Evolutionary conservation across 2,329 filamentous ascomycete species (phyloP).

Genomic region (Dothideomycetidae sp.): DNA sequence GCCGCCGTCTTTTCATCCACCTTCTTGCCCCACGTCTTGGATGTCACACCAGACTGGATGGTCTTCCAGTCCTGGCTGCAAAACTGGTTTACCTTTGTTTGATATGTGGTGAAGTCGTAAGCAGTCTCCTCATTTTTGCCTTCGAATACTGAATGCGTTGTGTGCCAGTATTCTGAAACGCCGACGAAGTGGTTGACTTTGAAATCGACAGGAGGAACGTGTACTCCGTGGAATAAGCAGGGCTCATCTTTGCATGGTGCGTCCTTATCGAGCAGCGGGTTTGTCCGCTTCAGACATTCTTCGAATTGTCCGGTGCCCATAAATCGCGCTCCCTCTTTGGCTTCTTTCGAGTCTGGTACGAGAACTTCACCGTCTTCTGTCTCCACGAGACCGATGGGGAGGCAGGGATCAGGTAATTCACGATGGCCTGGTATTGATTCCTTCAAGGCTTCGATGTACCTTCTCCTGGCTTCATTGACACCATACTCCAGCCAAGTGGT

Average conservation of each 20-base stretch:
- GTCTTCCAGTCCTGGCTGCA: slow-evolving; percentile 70
- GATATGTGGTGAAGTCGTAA: slow-evolving; percentile 84
- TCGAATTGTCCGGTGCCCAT: slow-evolving; percentile 78
- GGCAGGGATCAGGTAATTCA: slow-evolving; percentile 79
- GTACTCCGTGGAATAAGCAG: slow-evolving; percentile 78
- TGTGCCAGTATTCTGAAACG: slow-evolving; percentile 98
- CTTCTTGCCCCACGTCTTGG: slow-evolving; percentile 60
- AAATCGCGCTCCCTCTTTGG: slow-evolving; percentile 38
- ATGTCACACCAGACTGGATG: slow-evolving; percentile 52
- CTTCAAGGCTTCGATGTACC: slow-evolving; percentile 67
- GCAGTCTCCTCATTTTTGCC: slow-evolving; percentile 60
- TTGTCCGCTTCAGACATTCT: slow-evolving; percentile 68
- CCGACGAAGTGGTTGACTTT: slow-evolving; percentile 95
- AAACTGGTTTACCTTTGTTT: slow-evolving; percentile 69
- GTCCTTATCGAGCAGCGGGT: slow-evolving; percentile 80
- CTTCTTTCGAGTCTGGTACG: slow-evolving; percentile 30
- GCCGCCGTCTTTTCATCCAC: slow-evolving; percentile 59
- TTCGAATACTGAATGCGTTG: slow-evolving; percentile 85
- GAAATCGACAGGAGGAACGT: slow-evolving; percentile 92
- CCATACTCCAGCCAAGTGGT: slow-evolving; percentile 96
- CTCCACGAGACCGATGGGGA: slow-evolving; percentile 63
- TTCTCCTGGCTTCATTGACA: slow-evolving; percentile 78
- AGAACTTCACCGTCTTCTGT: slow-evolving; percentile 54
- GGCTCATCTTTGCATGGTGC: slow-evolving; percentile 68
- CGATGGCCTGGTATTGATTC: slow-evolving; percentile 51